Percentiles rank a stretch among this genome's conserved stretches.
Evolutionary conservation across 2,329 filamentous ascomycete species (phyloP).

Genomic region (Raffaelea albimanens): DNA sequence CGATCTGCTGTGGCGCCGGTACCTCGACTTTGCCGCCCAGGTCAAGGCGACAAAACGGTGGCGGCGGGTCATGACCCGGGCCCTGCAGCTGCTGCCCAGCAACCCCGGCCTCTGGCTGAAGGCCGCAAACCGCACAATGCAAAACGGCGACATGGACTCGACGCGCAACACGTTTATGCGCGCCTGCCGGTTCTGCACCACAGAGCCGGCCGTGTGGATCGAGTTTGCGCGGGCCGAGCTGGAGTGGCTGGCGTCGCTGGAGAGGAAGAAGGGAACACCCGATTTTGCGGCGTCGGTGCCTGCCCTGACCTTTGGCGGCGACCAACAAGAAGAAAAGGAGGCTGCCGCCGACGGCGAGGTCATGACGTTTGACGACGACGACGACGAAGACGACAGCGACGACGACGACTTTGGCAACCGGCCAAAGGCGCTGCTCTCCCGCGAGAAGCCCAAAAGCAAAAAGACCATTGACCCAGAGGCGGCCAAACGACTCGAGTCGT

Average conservation of each 20-base stretch:
- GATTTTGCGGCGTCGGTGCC: slow-evolving; percentile 28
- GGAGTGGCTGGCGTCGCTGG: slow-evolving; percentile 79
- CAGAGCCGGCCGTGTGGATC: slow-evolving; percentile 66
- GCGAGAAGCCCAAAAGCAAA: not conserved
- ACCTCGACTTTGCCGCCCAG: slow-evolving; percentile 70
- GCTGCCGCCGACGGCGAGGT: slow-evolving; percentile 35
- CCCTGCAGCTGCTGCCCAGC: slow-evolving; percentile 76
- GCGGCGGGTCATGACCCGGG: slow-evolving; percentile 54
- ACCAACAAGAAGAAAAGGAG: slow-evolving; percentile 30
- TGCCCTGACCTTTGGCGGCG: slow-evolving; percentile 28
- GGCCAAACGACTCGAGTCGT: slow-evolving; percentile 47
- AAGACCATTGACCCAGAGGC: not conserved
- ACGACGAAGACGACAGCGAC: slow-evolving; percentile 32
- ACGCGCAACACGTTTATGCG: slow-evolving; percentile 80
- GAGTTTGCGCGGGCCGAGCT: slow-evolving; percentile 89
- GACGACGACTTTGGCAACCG: slow-evolving; percentile 20
- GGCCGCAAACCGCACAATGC: slow-evolving; percentile 68
- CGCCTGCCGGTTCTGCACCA: slow-evolving; percentile 80
- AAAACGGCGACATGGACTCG: slow-evolving; percentile 76
- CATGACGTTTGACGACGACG: slow-evolving; percentile 37
- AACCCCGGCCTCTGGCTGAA: slow-evolving; percentile 80
- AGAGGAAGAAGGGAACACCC: slow-evolving; percentile 50
- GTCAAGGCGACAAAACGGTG: slow-evolving; percentile 58
- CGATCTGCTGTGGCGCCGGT: slow-evolving; percentile 77
- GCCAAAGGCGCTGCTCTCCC: no score